Base-by-base conservation (phyloP, 345 rosid species). In the Hibiscus mutabilis region DNA sequence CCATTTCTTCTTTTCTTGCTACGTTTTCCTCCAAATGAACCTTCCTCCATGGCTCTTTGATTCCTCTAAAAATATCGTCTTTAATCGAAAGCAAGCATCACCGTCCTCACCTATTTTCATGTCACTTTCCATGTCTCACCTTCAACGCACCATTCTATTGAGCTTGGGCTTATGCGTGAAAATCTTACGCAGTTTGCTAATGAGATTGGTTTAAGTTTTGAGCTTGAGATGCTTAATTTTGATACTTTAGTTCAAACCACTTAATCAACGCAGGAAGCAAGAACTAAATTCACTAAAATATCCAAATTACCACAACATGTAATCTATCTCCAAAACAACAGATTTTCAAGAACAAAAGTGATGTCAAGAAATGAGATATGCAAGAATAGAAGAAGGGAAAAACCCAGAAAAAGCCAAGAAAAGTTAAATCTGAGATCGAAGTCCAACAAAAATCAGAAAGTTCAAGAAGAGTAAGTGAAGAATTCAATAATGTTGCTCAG, bases 131-230 rank as follows among this genome's bases (percentile, higher is more conserved):
- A 29, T 29, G 31, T 29, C 31, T 56, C 63, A 65, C 76, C 47
- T 74, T 81, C 75, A 21, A 76, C 79, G 35, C 85, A 81, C 72
- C 84, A 83, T 62, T 80, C 83, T 2, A 53, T 85, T 24, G 89
- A 80, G 79, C 75, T 85, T 56, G 81, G 73, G 49, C 79, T 85
- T 55, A 81, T 82, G 84, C 87, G 78, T 2, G 87, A 85, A 15
- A 85, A 82, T 73, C 82, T 85, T 2, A 72, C 73, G 8, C 85
- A 76, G 29, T 85, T 85, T 67, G 86, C 89, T 49, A 72, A 74
- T 60, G 87, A 83, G 18, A 76, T 83, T 47, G 84, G 84, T 70
- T 58, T 85, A 24, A 72, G 66, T 49, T 85, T 85, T 57, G 87
- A 85, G 75, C 81, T 85, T 64, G 84, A 81, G 66, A 82, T 85